phyloP scores from a whole-genome alignment of 768 basidiomycete genomes.

The Royoungia palumana region DNA sequence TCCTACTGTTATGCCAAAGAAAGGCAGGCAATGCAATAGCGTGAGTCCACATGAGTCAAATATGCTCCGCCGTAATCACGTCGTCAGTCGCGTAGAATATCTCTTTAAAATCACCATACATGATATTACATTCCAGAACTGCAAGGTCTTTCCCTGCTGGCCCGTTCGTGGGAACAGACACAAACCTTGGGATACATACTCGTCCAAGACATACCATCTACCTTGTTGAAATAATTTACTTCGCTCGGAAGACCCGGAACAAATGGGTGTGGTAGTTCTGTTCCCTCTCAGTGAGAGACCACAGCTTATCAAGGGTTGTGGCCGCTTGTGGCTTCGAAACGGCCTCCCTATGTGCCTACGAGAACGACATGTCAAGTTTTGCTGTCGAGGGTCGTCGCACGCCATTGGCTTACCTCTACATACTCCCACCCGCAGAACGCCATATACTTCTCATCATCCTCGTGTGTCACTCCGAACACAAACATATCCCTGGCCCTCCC shows the following conservation, averaged over 20 bases:
- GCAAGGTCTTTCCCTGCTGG: too few species aligned
- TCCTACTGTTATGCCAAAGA: too few species aligned
- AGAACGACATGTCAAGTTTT: too few species aligned
- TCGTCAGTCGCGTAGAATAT: too few species aligned
- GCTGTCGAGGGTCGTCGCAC: neutral
- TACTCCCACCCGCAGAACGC: slow-evolving; percentile 20
- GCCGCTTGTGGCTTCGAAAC: slow-evolving; percentile 7
- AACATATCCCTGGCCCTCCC: slow-evolving; percentile 9
- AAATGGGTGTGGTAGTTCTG: slow-evolving; percentile 16
- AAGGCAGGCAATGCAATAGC: too few species aligned
- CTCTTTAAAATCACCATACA: too few species aligned
- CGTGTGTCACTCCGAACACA: slow-evolving; percentile 19
- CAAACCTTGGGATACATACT: too few species aligned
- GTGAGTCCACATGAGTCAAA: too few species aligned
- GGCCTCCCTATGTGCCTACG: slow-evolving; percentile 19
- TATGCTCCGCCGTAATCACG: too few species aligned
- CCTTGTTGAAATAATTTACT: neutral
- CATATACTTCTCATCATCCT: slow-evolving; percentile 22
- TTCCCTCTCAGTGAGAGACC: slow-evolving; percentile 14
- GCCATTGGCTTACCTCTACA: slow-evolving; percentile 20
- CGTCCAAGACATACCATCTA: too few species aligned
- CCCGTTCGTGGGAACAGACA: too few species aligned
- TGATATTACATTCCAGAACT: too few species aligned
- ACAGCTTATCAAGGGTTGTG: slow-evolving; percentile 5
- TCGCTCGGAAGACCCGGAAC: neutral